These are phyloP conservation scores for Poa annua DNA, from an alignment of 176 grass and related monocot species.

Conservation along the genomic window DNA sequence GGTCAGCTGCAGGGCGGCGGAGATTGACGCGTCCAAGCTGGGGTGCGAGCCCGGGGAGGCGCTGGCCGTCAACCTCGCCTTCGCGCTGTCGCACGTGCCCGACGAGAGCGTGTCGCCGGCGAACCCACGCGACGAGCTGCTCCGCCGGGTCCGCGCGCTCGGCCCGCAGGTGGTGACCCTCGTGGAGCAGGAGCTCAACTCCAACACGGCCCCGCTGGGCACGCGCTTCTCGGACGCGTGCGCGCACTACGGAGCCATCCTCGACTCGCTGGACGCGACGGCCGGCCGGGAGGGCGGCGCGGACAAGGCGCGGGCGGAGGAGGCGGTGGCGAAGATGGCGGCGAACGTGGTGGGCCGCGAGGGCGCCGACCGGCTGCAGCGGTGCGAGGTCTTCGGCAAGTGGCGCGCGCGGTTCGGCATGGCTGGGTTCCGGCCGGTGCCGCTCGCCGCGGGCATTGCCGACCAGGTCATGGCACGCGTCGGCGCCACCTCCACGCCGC, in stretches of 20 bases:
- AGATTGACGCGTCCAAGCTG: conserved; percentile 59
- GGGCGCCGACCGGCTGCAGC: conserved; percentile 74
- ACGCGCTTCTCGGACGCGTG: conserved; percentile 77
- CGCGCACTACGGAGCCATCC: conserved; percentile 63
- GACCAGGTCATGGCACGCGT: conserved; percentile 55
- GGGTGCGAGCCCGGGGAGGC: conserved; percentile 70
- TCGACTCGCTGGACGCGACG: conserved; percentile 70
- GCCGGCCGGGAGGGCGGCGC: conserved; percentile 33
- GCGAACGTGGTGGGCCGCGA: conserved; percentile 73
- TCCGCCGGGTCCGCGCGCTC: conserved; percentile 81
- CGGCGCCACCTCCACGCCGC: neutral
- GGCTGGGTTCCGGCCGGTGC: conserved; percentile 65
- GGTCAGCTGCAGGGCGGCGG: conserved; percentile 54
- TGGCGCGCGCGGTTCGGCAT: conserved; percentile 86
- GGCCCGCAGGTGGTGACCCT: conserved; percentile 63
- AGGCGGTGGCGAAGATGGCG: conserved; percentile 58
- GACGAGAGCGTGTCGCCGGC: conserved; percentile 93
- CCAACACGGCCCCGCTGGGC: conserved; percentile 74
- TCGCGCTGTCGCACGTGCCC: conserved; percentile 69
- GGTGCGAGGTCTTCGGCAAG: conserved; percentile 87
- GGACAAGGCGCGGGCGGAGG: conserved; percentile 54
- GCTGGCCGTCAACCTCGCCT: conserved; percentile 82
- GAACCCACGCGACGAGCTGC: conserved; percentile 87
- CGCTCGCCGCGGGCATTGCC: conserved; percentile 47
- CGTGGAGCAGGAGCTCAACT: conserved; percentile 86